These are phyloP conservation scores for Sporothrix variecibatus DNA, from an alignment of 2,329 filamentous ascomycete genomes.

Conservation along the genomic window DNA sequence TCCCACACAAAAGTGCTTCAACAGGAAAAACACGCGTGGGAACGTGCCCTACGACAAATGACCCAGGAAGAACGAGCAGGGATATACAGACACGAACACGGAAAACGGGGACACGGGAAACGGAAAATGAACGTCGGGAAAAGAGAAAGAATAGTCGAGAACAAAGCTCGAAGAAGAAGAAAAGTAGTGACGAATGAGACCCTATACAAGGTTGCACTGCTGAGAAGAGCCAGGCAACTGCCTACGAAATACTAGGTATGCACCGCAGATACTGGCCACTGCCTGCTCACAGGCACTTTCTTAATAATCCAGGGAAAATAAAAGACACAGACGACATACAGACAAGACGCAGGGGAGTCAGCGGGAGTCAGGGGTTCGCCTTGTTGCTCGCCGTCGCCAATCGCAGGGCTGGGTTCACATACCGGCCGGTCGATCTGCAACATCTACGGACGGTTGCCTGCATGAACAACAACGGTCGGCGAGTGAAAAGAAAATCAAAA, in stretches of 20 bases:
- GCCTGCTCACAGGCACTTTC: not conserved
- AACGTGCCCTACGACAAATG: not conserved
- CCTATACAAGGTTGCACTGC: not conserved
- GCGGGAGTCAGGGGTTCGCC: not conserved
- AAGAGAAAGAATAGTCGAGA: not conserved
- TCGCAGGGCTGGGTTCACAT: constrained; percentile 10
- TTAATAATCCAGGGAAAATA: not conserved
- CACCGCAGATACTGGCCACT: too few relatives aligned
- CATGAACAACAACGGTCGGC: not conserved
- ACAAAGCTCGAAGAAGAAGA: too few relatives aligned
- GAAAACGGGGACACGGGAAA: not conserved
- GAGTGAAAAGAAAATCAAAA: not conserved
- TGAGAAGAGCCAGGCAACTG: not conserved
- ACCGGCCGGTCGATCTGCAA: constrained; percentile 6
- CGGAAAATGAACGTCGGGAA: not conserved
- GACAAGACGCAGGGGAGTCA: not conserved
- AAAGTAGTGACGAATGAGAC: not conserved
- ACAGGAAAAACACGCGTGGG: too few relatives aligned
- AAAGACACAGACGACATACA: not conserved
- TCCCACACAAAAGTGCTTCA: not conserved
- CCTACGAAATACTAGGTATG: too few relatives aligned
- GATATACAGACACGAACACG: not conserved
- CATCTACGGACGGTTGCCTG: constrained; percentile 11
- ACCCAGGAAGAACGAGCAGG: not conserved
- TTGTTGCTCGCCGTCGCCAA: not conserved